Evolutionary conservation across 2,329 filamentous ascomycete species (phyloP).

Genomic region (Talaromyces sp.): DNA sequence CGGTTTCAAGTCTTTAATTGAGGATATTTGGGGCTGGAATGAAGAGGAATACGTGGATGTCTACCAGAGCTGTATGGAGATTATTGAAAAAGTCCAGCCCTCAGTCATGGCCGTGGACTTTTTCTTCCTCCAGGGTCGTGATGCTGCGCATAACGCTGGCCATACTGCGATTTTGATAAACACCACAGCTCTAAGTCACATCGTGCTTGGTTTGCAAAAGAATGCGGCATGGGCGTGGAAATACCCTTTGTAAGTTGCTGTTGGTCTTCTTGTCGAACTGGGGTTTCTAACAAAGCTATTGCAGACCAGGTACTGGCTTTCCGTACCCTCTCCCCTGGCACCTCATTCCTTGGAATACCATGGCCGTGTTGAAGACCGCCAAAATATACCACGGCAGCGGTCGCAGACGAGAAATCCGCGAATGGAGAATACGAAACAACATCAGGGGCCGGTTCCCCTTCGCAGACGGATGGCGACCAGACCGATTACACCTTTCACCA

Average conservation of each 20-base stretch:
- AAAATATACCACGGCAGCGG: slow-evolving; percentile 22
- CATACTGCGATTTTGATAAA: slow-evolving; percentile 23
- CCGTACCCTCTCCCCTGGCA: slow-evolving; percentile 43
- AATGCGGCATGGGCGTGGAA: slow-evolving; percentile 25
- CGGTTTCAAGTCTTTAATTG: slow-evolving; percentile 23
- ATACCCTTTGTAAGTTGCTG: slow-evolving; percentile 24
- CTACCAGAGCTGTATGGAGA: slow-evolving; percentile 32
- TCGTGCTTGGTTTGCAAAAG: slow-evolving; percentile 35
- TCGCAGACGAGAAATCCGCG: slow-evolving; percentile 17
- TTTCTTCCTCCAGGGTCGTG: slow-evolving; percentile 39
- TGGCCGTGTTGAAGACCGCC: slow-evolving; percentile 20
- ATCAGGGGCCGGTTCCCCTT: slow-evolving; percentile 12
- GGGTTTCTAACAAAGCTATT: not conserved
- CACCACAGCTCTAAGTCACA: slow-evolving; percentile 1
- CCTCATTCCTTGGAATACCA: slow-evolving; percentile 36
- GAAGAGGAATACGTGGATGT: slow-evolving; percentile 37
- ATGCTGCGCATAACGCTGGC: slow-evolving; percentile 42
- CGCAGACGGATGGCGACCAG: slow-evolving; percentile 7
- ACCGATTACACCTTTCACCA: not conserved
- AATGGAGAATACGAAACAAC: slow-evolving; percentile 20
- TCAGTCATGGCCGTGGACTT: slow-evolving; percentile 40
- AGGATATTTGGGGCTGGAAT: slow-evolving; percentile 30
- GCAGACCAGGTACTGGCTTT: slow-evolving; percentile 40
- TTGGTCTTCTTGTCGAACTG: not conserved
- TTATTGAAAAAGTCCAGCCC: slow-evolving; percentile 34